phyloP scores from a whole-genome alignment of 1,139 yeast species.

The Suhomyces bolitotheri region DNA sequence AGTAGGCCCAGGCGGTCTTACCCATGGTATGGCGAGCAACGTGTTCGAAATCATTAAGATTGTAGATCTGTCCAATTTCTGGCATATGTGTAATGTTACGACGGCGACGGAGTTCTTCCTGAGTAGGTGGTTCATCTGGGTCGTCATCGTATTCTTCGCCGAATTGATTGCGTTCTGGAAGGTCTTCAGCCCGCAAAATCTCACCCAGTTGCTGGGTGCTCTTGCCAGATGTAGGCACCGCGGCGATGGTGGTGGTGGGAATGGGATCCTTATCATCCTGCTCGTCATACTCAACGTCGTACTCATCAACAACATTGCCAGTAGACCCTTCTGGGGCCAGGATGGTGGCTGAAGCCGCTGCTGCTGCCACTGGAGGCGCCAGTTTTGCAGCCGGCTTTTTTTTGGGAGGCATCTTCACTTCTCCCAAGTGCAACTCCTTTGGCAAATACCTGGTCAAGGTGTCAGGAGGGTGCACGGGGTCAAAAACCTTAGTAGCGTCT shows the following conservation, averaged over 20 bases:
- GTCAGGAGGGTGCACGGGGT: conserved; percentile 83
- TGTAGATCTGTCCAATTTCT: conserved; percentile 64
- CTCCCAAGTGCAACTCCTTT: conserved; percentile 34
- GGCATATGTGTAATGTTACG: conserved; percentile 46
- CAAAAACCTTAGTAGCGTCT: conserved; percentile 61
- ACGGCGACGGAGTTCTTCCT: conserved; percentile 31
- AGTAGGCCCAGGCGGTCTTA: conserved; percentile 86
- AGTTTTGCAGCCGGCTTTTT: conserved; percentile 7
- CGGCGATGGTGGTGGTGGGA: conserved; percentile 5
- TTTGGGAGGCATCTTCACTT: conserved; percentile 26
- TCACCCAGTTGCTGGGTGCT: background rate
- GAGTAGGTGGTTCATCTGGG: conserved; percentile 33
- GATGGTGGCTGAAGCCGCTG: background rate
- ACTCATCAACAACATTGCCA: conserved; percentile 38
- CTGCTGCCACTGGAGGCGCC: background rate
- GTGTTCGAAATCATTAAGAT: conserved; percentile 77
- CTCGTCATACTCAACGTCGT: conserved; percentile 49
- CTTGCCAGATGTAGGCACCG: background rate
- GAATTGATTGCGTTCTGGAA: conserved; percentile 12
- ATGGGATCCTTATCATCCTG: conserved; percentile 39
- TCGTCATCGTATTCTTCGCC: conserved; percentile 25
- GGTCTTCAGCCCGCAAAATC: conserved; percentile 5
- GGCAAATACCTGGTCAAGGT: conserved; percentile 54
- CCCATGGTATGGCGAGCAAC: conserved; percentile 78
- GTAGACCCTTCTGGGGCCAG: background rate